These are phyloP conservation scores for Arabidopsis lyrata DNA, from an alignment of 441 rosid genomes.

Conservation along the genomic window DNA sequence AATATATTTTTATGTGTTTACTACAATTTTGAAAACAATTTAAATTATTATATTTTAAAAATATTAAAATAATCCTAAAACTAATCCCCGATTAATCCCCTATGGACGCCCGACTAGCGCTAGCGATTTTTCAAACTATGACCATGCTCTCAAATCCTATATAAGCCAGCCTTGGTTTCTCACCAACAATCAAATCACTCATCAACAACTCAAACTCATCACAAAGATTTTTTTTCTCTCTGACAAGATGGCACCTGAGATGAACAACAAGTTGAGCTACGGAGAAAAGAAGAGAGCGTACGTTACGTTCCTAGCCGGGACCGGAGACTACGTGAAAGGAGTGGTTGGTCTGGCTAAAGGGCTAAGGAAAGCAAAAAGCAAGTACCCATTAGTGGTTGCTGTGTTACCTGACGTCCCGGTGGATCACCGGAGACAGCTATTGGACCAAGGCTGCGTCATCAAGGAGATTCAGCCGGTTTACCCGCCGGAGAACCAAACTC, in stretches of 20 bases:
- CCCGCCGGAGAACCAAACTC: constrained; percentile 68
- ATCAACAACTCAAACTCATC: constrained; percentile 17
- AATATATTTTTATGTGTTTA: no score
- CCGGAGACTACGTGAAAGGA: constrained; percentile 72
- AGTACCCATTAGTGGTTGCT: constrained; percentile 67
- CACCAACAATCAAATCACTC: constrained; percentile 18
- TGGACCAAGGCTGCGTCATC: constrained; percentile 63
- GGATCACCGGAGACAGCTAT: constrained; percentile 57
- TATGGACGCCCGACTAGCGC: no score
- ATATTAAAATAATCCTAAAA: no score
- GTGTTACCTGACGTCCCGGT: constrained; percentile 68
- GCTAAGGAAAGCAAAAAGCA: constrained; percentile 53
- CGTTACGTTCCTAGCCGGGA: constrained; percentile 70
- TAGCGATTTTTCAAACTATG: no score
- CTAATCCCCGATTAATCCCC: no score
- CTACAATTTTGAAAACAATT: no score
- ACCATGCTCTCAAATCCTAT: constrained; percentile 8
- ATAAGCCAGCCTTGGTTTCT: constrained; percentile 22
- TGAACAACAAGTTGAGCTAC: constrained; percentile 44
- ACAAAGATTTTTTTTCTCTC: not conserved
- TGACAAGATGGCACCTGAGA: constrained; percentile 67
- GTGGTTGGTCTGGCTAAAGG: constrained; percentile 71
- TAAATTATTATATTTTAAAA: no score
- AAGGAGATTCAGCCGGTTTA: constrained; percentile 65
- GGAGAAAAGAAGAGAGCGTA: constrained; percentile 52